Evolutionary conservation across 75 land plant species (phyloP).

Genomic region (Picea glauca): DNA sequence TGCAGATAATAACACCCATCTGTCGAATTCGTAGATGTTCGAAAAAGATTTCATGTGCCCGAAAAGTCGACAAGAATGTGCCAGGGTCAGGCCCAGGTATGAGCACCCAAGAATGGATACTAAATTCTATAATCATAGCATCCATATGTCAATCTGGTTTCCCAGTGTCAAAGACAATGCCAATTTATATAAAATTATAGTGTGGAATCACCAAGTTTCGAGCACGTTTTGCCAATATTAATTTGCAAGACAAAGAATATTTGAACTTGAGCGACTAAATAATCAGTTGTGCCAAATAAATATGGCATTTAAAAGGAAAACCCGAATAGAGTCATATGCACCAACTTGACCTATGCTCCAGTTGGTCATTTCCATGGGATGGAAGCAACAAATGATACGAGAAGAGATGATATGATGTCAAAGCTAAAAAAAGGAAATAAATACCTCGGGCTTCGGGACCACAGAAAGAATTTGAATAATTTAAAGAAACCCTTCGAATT

Average conservation of each 20-base stretch:
- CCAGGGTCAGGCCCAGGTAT: too few species aligned
- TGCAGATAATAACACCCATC: too few species aligned
- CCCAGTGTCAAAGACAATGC: too few species aligned
- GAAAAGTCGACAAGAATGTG: too few species aligned
- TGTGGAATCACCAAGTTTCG: too few species aligned
- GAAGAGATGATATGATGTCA: constrained; percentile 44
- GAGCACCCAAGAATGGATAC: too few species aligned
- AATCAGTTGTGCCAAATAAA: constrained; percentile 93
- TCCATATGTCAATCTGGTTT: too few species aligned
- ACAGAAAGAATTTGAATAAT: constrained; percentile 59
- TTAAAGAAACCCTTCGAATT: constrained; percentile 55
- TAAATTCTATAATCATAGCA: too few species aligned
- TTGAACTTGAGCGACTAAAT: constrained; percentile 72
- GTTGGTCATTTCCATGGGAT: constrained; percentile 50
- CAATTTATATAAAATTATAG: too few species aligned
- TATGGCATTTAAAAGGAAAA: constrained; percentile 78
- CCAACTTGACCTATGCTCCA: constrained; percentile 96
- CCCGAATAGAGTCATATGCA: constrained; percentile 92
- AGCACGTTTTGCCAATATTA: too few species aligned
- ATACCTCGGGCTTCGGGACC: constrained; percentile 60
- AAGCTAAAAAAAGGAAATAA: constrained; percentile 55
- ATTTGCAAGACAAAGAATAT: constrained; percentile 92
- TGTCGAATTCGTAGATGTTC: too few species aligned
- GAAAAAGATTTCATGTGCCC: too few species aligned
- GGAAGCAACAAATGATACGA: constrained; percentile 48